A percentile compares a stretch with the other conserved stretches of the same genome.
Evolutionary conservation across 2,329 filamentous ascomycete genomes (phyloP).

Genomic region (Neopestalotiopsis clavispora): DNA sequence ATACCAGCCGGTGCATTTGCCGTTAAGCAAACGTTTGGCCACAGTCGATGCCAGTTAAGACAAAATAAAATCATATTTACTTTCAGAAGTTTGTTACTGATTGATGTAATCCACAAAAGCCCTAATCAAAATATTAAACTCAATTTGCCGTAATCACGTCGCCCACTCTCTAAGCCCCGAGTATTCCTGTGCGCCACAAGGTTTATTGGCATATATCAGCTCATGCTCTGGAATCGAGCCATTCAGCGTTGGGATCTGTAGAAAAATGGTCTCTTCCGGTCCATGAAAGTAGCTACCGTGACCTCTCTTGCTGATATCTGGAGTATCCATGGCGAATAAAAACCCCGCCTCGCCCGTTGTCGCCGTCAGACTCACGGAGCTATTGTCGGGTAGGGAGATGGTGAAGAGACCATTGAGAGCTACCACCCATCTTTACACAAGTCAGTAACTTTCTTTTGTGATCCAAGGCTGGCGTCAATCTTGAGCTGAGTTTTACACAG

Average conservation of each 20-base stretch:
- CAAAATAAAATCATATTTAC: too few species aligned
- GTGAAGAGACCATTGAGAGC: neutral
- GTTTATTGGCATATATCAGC: neutral
- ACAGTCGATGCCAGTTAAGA: too few species aligned
- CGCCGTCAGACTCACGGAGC: neutral
- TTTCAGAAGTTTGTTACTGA: too few species aligned
- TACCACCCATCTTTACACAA: neutral
- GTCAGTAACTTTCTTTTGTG: neutral
- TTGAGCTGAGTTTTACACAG: too few species aligned
- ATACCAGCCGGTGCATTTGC: too few species aligned
- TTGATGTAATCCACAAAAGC: too few species aligned
- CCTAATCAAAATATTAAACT: too few species aligned
- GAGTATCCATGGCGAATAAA: neutral
- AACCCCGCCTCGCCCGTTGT: neutral
- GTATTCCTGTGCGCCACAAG: neutral
- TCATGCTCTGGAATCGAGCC: neutral
- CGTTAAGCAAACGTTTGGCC: too few species aligned
- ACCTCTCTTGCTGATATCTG: neutral
- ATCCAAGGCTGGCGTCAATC: too few species aligned
- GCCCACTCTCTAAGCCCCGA: neutral
- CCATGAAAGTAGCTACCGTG: neutral
- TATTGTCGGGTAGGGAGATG: neutral
- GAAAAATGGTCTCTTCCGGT: neutral
- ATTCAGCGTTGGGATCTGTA: neutral
- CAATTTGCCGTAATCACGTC: neutral